Base-by-base conservation (phyloP, 2,329 filamentous ascomycete genomes). In the Fusarium sp. region DNA sequence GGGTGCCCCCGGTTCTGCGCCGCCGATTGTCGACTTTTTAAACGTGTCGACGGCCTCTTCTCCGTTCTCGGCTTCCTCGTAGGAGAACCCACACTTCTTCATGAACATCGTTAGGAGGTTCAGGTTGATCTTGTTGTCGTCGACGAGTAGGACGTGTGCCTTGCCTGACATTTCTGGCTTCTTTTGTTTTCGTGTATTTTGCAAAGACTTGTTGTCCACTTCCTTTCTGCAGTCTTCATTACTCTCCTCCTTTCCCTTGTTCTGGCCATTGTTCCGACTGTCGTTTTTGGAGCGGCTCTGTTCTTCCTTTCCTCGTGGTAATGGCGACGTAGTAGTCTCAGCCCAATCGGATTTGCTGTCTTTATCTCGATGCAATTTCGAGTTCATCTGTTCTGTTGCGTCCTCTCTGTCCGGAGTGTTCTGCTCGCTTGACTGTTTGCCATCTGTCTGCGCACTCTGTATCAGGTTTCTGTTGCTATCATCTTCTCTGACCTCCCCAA, bases 41-140 rank as follows among this genome's bases (percentile, higher is more conserved):
- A 84, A 87, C 14, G 74, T 77, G n/a, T 85, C 81, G 3, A 88
- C 78, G 4, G 86, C 86, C 73, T 86, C 82, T 26, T 83, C 81
- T 12, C 86, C 86, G 64, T 88, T 84, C 35, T 78, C 79, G 2
- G 86, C 86, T 15, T 82, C 83, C n/a, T 79, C 79, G 63, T 82
- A 82, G 3, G 81, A 79, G 35, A 81, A 81, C 7, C 83, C 82
- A 28, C 81, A 82, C 66, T 84, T 85, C 28, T 79, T 80, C 77
- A 84, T 81, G 39, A 83, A 85, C 39, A 81, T 83, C 18, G 82
- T 79, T 6, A 86, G 78, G 1, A 85, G 76, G 71, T 83, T 80
- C 20, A 85, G 77, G 61, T 85, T 85, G 68, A 85, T 83, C 6
- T 78, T 77, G 70, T 85, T 85, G 68, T 85, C 83, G 53, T 86